Conservation (phyloP, 1,139 yeast species). For the Taphrina confusa region DNA sequence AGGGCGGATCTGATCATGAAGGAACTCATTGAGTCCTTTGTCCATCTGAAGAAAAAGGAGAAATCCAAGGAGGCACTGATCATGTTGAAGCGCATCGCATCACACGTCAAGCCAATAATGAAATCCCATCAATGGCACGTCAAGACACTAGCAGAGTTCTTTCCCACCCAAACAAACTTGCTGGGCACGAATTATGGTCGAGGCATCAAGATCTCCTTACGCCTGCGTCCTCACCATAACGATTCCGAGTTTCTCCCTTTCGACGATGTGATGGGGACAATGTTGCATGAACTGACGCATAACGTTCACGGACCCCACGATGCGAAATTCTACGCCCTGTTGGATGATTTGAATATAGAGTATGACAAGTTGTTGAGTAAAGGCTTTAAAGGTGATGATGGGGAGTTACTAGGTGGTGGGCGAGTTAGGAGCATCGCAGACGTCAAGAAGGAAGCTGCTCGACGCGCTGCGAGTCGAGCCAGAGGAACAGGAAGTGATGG, state of each 20-base stretch:
- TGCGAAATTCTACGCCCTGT: constrained; percentile 61
- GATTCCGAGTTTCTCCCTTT: constrained; percentile 66
- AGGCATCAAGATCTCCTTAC: constrained; percentile 73
- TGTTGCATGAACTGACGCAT: constrained; percentile 87
- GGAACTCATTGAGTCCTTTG: constrained; percentile 6
- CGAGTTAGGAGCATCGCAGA: constrained; percentile 21
- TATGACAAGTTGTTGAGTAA: constrained; percentile 58
- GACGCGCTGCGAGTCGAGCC: constrained; percentile 32
- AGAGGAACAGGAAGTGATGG: constrained; percentile 39
- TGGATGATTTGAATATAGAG: constrained; percentile 63
- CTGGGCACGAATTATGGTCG: constrained; percentile 82
- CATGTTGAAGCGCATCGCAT: constrained; percentile 23
- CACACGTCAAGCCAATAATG: constrained; percentile 61
- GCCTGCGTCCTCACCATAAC: constrained; percentile 61
- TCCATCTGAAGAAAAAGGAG: constrained; percentile 20
- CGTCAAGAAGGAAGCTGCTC: constrained; percentile 20
- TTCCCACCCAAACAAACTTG: constrained; percentile 66
- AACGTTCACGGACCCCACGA: constrained; percentile 81
- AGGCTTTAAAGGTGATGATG: constrained; percentile 45
- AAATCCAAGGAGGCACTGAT: constrained; percentile 11
- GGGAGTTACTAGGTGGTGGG: constrained; percentile 49
- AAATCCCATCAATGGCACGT: constrained; percentile 66
- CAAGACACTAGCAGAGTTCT: constrained; percentile 74
- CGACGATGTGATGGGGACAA: constrained; percentile 71
- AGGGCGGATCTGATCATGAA: constrained; percentile 3